Evolutionary conservation across 176 grass and related monocot species (phyloP).

Genomic region (Eragrostis nindensis): DNA sequence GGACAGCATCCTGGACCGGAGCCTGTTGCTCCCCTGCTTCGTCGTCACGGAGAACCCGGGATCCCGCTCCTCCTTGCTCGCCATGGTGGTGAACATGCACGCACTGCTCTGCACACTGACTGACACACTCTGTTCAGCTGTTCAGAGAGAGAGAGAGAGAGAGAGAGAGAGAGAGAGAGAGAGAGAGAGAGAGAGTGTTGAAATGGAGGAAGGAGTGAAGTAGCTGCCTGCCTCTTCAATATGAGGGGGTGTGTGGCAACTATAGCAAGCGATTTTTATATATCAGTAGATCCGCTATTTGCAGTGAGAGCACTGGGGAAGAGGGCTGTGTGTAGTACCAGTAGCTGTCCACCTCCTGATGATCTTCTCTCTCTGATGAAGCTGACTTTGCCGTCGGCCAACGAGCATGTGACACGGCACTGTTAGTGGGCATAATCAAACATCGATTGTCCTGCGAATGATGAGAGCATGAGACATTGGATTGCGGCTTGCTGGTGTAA

Average conservation of each 20-base stretch:
- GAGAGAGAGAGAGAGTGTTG: background rate
- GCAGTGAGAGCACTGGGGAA: background rate
- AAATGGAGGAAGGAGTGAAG: slow-evolving; percentile 22
- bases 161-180: background rate
- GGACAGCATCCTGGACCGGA: slow-evolving; percentile 56
- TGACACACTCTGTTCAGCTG: background rate
- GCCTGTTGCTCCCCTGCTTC: slow-evolving; percentile 40
- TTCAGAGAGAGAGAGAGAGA: slow-evolving; percentile 17
- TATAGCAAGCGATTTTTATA: slow-evolving; percentile 37
- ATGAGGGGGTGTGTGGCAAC: slow-evolving; percentile 31
- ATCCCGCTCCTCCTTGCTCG: slow-evolving; percentile 21
- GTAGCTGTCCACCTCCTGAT: slow-evolving; percentile 17
- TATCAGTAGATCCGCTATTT: background rate
- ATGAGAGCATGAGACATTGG: background rate
- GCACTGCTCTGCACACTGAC: background rate
- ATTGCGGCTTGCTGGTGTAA: slow-evolving; percentile 38
- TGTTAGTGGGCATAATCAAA: slow-evolving; percentile 28
- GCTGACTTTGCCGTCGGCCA: slow-evolving; percentile 46
- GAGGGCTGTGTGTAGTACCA: background rate
- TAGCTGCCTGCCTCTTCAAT: slow-evolving; percentile 29
- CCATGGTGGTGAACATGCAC: slow-evolving; percentile 34
- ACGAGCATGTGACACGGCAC: slow-evolving; percentile 40
- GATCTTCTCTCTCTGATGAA: background rate
- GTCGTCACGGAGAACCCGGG: background rate
- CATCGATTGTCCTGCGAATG: background rate